Evolutionary conservation across 1,139 yeast species (phyloP).

Genomic region (Nadsonia starkeyi-henricii): DNA sequence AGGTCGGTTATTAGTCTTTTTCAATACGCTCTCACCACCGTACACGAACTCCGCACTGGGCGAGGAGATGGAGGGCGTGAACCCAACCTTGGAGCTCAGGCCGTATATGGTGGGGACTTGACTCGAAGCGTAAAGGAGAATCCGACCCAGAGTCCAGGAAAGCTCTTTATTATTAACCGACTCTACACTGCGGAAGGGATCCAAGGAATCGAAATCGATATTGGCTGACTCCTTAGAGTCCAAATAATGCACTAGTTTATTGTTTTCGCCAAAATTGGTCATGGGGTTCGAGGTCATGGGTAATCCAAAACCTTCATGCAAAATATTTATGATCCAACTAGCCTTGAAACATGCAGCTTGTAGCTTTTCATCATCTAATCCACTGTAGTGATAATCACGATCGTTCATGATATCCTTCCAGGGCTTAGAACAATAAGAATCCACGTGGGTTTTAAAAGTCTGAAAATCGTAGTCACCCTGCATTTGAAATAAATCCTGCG

Average conservation of each 20-base stretch:
- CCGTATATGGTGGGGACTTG: slow-evolving; percentile 15
- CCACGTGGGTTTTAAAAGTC: slow-evolving; percentile 32
- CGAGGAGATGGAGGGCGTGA: slow-evolving; percentile 6
- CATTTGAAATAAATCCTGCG: slow-evolving; percentile 32
- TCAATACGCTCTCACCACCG: background rate
- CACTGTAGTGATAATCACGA: slow-evolving; percentile 7
- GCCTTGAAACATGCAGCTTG: slow-evolving; percentile 53
- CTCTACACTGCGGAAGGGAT: slow-evolving; percentile 47
- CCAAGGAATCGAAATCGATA: slow-evolving; percentile 16
- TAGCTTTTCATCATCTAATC: slow-evolving; percentile 28
- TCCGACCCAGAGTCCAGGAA: slow-evolving; percentile 77
- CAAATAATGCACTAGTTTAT: slow-evolving; percentile 4
- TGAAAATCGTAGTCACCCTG: slow-evolving; percentile 29
- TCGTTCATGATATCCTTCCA: slow-evolving; percentile 31
- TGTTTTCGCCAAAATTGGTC: slow-evolving; percentile 2
- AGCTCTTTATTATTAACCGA: slow-evolving; percentile 49
- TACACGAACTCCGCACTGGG: background rate
- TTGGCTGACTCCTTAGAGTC: background rate
- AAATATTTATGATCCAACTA: slow-evolving; percentile 57
- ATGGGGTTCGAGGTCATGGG: slow-evolving; percentile 34
- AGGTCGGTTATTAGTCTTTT: too few species aligned
- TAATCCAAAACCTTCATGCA: slow-evolving; percentile 65
- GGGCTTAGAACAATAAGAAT: slow-evolving; percentile 32
- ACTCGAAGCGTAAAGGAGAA: slow-evolving; percentile 42
- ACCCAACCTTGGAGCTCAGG: slow-evolving; percentile 10